Base-by-base conservation (phyloP, 2,329 filamentous ascomycete species). In the Colletotrichum plurivorum region DNA sequence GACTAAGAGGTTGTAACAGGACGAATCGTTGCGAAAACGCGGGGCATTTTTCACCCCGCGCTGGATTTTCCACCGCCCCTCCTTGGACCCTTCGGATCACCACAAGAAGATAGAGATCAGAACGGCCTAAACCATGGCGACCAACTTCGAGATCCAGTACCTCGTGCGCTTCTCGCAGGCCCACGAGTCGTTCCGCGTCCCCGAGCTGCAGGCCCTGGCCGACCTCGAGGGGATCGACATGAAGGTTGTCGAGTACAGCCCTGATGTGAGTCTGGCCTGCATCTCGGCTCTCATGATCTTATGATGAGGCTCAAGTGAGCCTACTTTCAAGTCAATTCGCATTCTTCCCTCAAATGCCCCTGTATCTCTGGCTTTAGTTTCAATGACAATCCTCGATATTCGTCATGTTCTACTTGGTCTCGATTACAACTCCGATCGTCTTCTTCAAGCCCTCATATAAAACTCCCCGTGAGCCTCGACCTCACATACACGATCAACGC, bases 161-260 rank as follows among this genome's bases (percentile, higher is more conserved):
- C 87, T 99, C 69, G 90, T 99, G 72, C 93, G 95, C 75, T 94
- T 98, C 78, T 92, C 92, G 52, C 96, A 98, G 80, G 86, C 88
- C 67, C 95, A 98, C 79, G 94, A 98, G 83, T 92, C 89, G n/a
- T 99, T 99, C 78, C 92, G 95, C 46, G 85, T 90, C 64, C 89
- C 95, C 3, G 96, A 99, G 80, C 88, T 97, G 15, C 84, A 95
- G 76, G 91, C 96, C 25, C 84, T 99, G 20, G 94, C 94, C 4
- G 83, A 89, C 10, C 78, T 95, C 5, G 88, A 90, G 64, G 85
- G 85, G 10, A 83, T 96, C 43, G 81, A 91, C 25, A 77, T 98
- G 60, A 86, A 93, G 73, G 87, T 98, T 69, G 74, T 95, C n/a
- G 88, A 85, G 8, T 98, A 98, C 79, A 87, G 87, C 70, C 83